phyloP scores from a whole-genome alignment of 805 yeast genomes.

The Suhomyces tanzawaensis region DNA sequence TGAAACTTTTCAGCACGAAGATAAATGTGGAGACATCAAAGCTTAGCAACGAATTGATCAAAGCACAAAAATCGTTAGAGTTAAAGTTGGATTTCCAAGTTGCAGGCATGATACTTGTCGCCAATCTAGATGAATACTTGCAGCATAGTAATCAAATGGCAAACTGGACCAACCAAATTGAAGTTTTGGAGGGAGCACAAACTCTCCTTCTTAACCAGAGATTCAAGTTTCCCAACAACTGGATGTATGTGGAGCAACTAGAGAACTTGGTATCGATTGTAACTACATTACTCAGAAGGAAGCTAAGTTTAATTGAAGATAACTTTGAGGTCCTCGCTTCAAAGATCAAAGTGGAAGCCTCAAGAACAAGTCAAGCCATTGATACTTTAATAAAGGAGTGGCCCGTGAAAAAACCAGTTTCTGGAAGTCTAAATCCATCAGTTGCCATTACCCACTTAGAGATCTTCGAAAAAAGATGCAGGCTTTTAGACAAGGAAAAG shows the following conservation, averaged over 20 bases:
- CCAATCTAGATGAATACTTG: slow-evolving; percentile 30
- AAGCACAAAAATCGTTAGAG: slow-evolving; percentile 26
- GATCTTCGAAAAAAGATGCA: slow-evolving; percentile 19
- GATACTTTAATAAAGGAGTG: slow-evolving; percentile 40
- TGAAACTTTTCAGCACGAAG: slow-evolving; percentile 38
- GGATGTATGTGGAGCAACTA: slow-evolving; percentile 65
- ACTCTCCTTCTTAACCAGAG: slow-evolving; percentile 41
- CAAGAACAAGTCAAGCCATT: slow-evolving; percentile 31
- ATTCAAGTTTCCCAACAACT: slow-evolving; percentile 47
- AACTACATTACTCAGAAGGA: slow-evolving; percentile 32
- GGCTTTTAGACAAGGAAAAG: slow-evolving; percentile 5
- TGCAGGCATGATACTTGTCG: slow-evolving; percentile 31
- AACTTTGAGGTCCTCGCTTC: slow-evolving; percentile 43
- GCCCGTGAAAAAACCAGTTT: slow-evolving; percentile 47
- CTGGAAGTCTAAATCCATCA: slow-evolving; percentile 40
- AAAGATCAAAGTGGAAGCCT: slow-evolving; percentile 40
- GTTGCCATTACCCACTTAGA: slow-evolving; percentile 42
- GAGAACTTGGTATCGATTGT: slow-evolving; percentile 47
- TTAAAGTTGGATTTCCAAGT: slow-evolving; percentile 37
- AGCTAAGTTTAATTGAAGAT: slow-evolving; percentile 37
- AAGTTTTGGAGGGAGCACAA: slow-evolving; percentile 27
- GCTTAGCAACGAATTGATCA: slow-evolving; percentile 29
- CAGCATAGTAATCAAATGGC: slow-evolving; percentile 6
- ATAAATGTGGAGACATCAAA: slow-evolving; percentile 29
- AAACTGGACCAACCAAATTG: slow-evolving; percentile 18